Base-by-base conservation (phyloP, 441 rosid genomes). In the Gossypium schwendimanii region DNA sequence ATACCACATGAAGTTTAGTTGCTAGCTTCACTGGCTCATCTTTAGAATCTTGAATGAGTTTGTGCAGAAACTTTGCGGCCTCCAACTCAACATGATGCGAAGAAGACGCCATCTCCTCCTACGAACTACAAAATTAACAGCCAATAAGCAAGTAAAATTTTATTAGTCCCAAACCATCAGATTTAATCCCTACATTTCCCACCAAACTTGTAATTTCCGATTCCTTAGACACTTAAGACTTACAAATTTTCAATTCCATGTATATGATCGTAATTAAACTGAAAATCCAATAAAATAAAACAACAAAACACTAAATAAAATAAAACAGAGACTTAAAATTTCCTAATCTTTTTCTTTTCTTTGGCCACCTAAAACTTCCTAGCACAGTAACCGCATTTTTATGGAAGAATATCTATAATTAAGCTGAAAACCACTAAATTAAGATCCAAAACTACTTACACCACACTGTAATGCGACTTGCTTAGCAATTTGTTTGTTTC, bases 31-130 rank as follows among this genome's bases (percentile, higher is more conserved):
- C 85, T 4, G 99, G 99, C 84, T 96, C 99, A 68, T 96, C 99
- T 81, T 84, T 93, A 21, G 99, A 96, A 77, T 96, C 98, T 76
- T 89, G 98, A 76, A 96, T 93, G 70, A 93, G 98, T 77, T 96
- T 93, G 77, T 96, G 99, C 80, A 96, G 89, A 82, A 93, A 91
- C 90, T 96, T 91, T 15, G 99, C 99, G 12, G 98, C 98, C 87
- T 96, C 99, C 81, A 96, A 67, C 88, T 96, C 99, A n/a, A 93
- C 97, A 75, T 90, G 88, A 55, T 89, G 92, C 2, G 96, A 79
- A 75, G 98, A 78, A 50, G 92, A 78, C 55, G 92, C 79, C 96
- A 93, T 93, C 78, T 79, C 85, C 79, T 80, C 85, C 77, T 79
- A 73, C 71, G 67, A 81, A 70, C 83, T 80, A 52, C 44, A 66